phyloP scores from a whole-genome alignment of 2,329 filamentous ascomycete genomes.

The Aureobasidium vineae region DNA sequence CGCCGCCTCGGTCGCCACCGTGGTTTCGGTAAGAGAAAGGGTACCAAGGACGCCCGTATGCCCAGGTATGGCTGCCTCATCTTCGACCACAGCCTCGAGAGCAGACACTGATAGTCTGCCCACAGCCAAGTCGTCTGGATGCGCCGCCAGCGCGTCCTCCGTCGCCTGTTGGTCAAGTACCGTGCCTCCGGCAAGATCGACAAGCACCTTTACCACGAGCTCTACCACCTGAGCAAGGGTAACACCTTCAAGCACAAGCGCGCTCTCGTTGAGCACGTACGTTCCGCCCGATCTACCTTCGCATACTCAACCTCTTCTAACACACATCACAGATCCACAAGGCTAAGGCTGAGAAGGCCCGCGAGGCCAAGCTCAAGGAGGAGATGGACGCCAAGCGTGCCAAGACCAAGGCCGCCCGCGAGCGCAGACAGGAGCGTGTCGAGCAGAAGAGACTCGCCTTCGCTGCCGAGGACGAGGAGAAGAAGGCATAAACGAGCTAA shows the following conservation, averaged over 20 bases:
- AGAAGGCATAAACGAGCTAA: constrained; percentile 34
- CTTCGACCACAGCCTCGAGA: background rate
- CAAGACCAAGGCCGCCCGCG: constrained; percentile 99
- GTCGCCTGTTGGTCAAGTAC: constrained; percentile 99
- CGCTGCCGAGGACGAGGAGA: constrained; percentile 64
- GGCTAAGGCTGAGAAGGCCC: constrained; percentile 98
- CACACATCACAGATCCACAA: constrained; percentile 78
- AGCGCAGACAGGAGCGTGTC: constrained; percentile 94
- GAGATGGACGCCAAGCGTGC: constrained; percentile 83
- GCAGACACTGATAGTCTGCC: constrained; percentile 37
- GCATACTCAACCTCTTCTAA: constrained; percentile 28
- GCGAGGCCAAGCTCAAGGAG: constrained; percentile 94
- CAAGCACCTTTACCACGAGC: constrained; percentile 99
- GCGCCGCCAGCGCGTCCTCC: constrained; percentile 98
- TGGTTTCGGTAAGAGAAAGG: constrained; percentile 99
- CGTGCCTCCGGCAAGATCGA: constrained; percentile 99
- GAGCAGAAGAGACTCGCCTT: constrained; percentile 86
- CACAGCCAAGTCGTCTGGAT: constrained; percentile 96
- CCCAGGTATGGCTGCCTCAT: constrained; percentile 67
- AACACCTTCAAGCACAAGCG: constrained; percentile 99
- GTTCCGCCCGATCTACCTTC: constrained; percentile 49
- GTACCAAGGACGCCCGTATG: constrained; percentile 99
- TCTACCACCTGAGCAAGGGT: constrained; percentile 99
- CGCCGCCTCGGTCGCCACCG: constrained; percentile 95
- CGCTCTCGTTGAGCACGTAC: constrained; percentile 99